Percentiles rank a stretch among this genome's conserved stretches.
These are phyloP conservation scores for Apiotrichum mycotoxinovorans DNA, from an alignment of 1,284 basidiomycete species.

Conservation along the genomic window DNA sequence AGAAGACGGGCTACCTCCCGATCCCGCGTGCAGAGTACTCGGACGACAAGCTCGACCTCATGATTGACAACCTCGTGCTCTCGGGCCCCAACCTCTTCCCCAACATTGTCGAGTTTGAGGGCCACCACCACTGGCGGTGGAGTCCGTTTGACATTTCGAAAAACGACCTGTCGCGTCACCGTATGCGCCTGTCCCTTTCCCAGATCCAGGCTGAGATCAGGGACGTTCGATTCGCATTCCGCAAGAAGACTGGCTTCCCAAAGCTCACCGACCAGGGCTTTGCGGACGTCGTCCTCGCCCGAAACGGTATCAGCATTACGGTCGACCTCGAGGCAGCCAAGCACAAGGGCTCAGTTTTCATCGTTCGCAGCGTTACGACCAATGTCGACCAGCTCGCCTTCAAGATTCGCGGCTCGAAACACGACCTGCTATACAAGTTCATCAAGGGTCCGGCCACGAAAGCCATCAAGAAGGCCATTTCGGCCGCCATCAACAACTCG, in stretches of 20 bases:
- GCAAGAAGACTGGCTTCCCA: conserved; percentile 47
- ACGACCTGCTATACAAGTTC: conserved; percentile 80
- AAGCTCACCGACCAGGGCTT: conserved; percentile 81
- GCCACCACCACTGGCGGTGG: conserved; percentile 79
- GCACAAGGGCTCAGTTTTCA: conserved; percentile 39
- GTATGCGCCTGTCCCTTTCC: conserved; percentile 65
- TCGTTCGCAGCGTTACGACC: conserved; percentile 48
- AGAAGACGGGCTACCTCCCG: conserved; percentile 77
- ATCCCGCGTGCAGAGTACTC: conserved; percentile 88
- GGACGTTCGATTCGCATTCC: conserved; percentile 83
- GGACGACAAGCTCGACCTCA: conserved; percentile 78
- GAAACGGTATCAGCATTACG: conserved; percentile 55
- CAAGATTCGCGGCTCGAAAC: conserved; percentile 84
- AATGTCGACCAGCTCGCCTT: conserved; percentile 77
- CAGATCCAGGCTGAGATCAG: conserved; percentile 95
- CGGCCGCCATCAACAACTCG: conserved; percentile 73
- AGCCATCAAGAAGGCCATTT: conserved; percentile 85
- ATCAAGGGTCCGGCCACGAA: conserved; percentile 49
- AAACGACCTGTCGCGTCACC: conserved; percentile 59
- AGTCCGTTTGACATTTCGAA: conserved; percentile 65
- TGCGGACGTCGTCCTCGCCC: conserved; percentile 84
- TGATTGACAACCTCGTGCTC: conserved; percentile 82
- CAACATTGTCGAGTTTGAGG: conserved; percentile 72
- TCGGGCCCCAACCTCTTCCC: conserved; percentile 63
- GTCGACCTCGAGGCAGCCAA: conserved; percentile 51